phyloP scores from a whole-genome alignment of 2,329 filamentous ascomycete genomes.

The Scedosporium aurantiacum region DNA sequence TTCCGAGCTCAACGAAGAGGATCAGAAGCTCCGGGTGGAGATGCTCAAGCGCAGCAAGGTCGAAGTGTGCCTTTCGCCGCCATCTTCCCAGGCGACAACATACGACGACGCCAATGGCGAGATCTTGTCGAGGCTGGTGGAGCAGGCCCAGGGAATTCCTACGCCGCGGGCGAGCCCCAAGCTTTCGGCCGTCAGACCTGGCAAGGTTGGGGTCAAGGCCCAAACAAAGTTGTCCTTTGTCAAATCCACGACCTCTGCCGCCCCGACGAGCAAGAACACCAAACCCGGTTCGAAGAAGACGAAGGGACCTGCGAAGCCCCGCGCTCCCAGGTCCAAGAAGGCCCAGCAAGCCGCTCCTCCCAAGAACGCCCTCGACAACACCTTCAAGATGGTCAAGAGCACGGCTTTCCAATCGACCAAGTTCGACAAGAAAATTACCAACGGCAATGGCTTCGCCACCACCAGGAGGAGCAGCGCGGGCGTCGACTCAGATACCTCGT shows the following conservation, averaged over 20 bases:
- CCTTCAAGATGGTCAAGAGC: slow-evolving; percentile 34
- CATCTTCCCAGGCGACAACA: slow-evolving; percentile 13
- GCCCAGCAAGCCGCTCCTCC: slow-evolving; percentile 22
- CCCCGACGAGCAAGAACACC: neutral
- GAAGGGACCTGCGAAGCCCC: neutral
- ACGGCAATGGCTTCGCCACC: neutral
- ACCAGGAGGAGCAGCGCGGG: neutral
- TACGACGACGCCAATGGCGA: slow-evolving; percentile 15
- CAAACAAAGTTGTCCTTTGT: slow-evolving; percentile 41
- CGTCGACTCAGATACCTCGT: neutral
- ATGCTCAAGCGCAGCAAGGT: slow-evolving; percentile 26
- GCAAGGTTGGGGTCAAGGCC: slow-evolving; percentile 27
- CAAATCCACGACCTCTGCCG: slow-evolving; percentile 1
- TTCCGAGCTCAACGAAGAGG: slow-evolving; percentile 29
- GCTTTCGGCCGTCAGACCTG: slow-evolving; percentile 27
- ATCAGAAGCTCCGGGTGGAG: slow-evolving; percentile 25
- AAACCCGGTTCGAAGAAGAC: neutral
- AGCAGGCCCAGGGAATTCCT: slow-evolving; percentile 34
- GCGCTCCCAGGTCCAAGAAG: slow-evolving; percentile 2
- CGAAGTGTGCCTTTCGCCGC: slow-evolving; percentile 14
- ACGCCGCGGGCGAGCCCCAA: slow-evolving; percentile 49
- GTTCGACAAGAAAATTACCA: neutral
- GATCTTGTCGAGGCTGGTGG: slow-evolving; percentile 27
- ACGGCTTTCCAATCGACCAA: neutral
- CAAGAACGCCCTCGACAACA: slow-evolving; percentile 26